Percentiles rank a stretch among this genome's conserved stretches.
phyloP scores from a whole-genome alignment of 176 grass and related monocot species.

The Lolium perenne region DNA sequence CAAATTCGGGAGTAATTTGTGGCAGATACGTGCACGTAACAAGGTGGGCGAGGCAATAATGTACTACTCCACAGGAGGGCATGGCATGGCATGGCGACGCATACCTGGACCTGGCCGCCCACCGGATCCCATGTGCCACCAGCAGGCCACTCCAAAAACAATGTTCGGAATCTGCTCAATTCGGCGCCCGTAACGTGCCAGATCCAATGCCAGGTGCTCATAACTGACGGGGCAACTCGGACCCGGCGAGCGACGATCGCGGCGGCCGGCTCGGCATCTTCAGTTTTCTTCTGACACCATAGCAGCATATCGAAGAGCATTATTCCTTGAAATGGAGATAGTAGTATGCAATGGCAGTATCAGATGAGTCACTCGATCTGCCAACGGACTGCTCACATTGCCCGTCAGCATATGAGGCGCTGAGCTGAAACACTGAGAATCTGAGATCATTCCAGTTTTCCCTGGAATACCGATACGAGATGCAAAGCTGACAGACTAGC shows the following conservation, averaged over 20 bases:
- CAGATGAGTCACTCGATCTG: neutral
- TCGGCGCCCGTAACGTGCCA: too few species aligned
- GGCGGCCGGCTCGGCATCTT: neutral
- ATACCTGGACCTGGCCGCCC: neutral
- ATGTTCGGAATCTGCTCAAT: too few species aligned
- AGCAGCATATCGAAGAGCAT: neutral
- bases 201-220: neutral
- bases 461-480: neutral
- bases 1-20: neutral
- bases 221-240: neutral
- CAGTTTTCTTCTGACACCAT: neutral
- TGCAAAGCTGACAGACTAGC: neutral
- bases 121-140: too few species aligned
- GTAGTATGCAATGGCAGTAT: neutral
- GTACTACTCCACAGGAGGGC: too few species aligned
- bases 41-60: slow-evolving; percentile 10
- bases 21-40: slow-evolving; percentile 5
- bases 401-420: too few species aligned
- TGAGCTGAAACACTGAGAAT: neutral
- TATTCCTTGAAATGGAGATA: too few species aligned
- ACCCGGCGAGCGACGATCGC: slow-evolving; percentile 25
- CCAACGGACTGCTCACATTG: neutral
- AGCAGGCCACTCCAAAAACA: too few species aligned
- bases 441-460: neutral
- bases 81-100: slow-evolving; percentile 7